Evolutionary conservation across 257 asterid species (phyloP).

Genomic region (Solanum virginianum): DNA sequence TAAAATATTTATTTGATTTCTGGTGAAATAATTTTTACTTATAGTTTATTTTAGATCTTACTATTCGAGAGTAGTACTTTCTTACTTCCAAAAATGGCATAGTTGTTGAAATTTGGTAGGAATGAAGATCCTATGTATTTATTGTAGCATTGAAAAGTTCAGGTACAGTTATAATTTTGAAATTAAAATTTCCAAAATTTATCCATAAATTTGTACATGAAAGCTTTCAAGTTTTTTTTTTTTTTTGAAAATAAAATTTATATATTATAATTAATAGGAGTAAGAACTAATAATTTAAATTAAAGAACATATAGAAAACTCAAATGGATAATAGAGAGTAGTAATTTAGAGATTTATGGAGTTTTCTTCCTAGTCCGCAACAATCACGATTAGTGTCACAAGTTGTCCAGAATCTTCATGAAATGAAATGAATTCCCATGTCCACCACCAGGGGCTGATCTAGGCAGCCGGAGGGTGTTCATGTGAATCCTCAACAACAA

Average conservation of each 20-base stretch:
- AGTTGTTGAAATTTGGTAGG: background rate
- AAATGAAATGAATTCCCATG: background rate
- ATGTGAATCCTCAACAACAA: no score
- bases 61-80: background rate
- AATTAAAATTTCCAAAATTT: no score
- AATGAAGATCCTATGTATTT: background rate
- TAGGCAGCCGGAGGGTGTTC: background rate
- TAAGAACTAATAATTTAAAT: no score
- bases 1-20: no score
- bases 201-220: background rate
- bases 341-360: background rate
- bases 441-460: background rate
- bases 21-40: no score
- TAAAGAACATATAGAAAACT: no score
- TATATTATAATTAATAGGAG: no score
- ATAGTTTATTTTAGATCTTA: no score
- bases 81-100: background rate
- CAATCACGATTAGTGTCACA: background rate
- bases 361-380: background rate
- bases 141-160: background rate
- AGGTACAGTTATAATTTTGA: no score
- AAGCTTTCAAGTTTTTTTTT: no score
- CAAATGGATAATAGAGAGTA: background rate
- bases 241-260: no score
- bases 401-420: background rate